Evolutionary conservation across 768 basidiomycete genomes (phyloP), one percentile per base, ranked within the genome.

Genomic region (Tephrocybe sp.): DNA sequence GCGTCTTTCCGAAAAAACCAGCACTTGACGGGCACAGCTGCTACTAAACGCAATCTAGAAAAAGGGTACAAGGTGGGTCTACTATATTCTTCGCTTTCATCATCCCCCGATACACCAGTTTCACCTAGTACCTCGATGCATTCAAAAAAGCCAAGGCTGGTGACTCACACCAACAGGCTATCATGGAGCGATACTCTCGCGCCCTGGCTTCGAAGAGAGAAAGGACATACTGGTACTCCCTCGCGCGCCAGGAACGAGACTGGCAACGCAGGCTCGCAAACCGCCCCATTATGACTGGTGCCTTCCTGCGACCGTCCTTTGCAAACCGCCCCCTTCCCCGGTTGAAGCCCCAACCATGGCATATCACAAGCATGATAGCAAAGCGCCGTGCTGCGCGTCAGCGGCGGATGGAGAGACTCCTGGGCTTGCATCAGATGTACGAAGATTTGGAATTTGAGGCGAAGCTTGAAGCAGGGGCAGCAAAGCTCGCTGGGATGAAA

Each of bases 311-410:
- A 9, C 78, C 91, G 0, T 75, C 85, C 0, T 44, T 79, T 7
- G 80, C 68, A 66, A 82, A 92, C 61, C 73, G 69, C 0, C 89
- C 92, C 1, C 76, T 97, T 12, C 92, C 92, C 0, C 82, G 89
- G 0, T 70, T 97, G 57, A 82, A 77, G 32, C 91, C 89, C 1
- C 92, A 96, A 54, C 94, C 95, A 0, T 57, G 68, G 4, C 72
- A 77, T n/a, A 78, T 93, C 37, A 75, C 79, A 1, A 77, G 79
- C 63, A 90, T 93, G 72, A 89, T 95, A 27, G 62, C 69, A 8
- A 69, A 70, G 22, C 71, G 81, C 2, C 64, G 66, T 28, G 47
- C 52, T 18, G 66, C 69, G 2, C 59, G 72, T n/a, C 63, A 73
- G 5, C 65, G 69, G 28, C 76, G 89, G 4, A 55, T 74, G n/a